A percentile compares a stretch with the other conserved stretches of the same genome.
Conservation (phyloP, 768 basidiomycete species). For the Lepiota brunneoincarnata region DNA sequence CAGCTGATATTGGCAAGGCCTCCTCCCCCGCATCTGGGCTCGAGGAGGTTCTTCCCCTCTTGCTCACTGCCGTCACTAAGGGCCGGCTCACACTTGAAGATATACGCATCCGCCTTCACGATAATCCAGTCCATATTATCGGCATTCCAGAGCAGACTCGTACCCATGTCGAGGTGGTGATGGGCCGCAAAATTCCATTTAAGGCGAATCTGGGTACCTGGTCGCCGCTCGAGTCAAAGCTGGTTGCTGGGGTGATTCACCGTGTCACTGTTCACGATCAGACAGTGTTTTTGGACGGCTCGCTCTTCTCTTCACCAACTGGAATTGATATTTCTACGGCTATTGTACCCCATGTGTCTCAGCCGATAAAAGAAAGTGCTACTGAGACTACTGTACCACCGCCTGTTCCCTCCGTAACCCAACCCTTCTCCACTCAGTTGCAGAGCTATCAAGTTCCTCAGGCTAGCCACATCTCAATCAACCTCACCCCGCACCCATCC, state of each 20-base stretch:
- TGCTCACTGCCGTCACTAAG: conserved; percentile 81
- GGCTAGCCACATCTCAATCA: conserved; percentile 40
- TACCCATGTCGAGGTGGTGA: conserved; percentile 90
- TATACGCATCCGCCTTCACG: conserved; percentile 78
- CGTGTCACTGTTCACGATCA: conserved; percentile 88
- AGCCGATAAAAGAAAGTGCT: conserved; percentile 10
- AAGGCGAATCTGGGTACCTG: conserved; percentile 50
- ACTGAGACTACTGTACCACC: conserved; percentile 14
- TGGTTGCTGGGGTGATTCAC: conserved; percentile 76
- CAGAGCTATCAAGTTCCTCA: conserved; percentile 29
- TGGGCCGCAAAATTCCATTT: conserved; percentile 72
- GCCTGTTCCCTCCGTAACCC: conserved; percentile 16
- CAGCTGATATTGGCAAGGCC: conserved; percentile 55
- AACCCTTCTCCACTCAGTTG: conserved; percentile 4
- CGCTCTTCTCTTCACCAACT: conserved; percentile 51
- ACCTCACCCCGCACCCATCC: conserved; percentile 67
- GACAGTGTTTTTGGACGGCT: conserved; percentile 88
- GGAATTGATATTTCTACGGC: conserved; percentile 76
- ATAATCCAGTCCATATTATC: conserved; percentile 92
- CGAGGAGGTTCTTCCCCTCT: conserved; percentile 82
- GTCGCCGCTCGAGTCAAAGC: conserved; percentile 75
- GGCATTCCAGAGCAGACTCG: conserved; percentile 82
- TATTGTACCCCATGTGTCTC: conserved; percentile 40
- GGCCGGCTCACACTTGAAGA: conserved; percentile 81
- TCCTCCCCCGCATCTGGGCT: conserved; percentile 75